phyloP scores from a whole-genome alignment of 306 rosid genomes.

The Casuarina glauca region DNA sequence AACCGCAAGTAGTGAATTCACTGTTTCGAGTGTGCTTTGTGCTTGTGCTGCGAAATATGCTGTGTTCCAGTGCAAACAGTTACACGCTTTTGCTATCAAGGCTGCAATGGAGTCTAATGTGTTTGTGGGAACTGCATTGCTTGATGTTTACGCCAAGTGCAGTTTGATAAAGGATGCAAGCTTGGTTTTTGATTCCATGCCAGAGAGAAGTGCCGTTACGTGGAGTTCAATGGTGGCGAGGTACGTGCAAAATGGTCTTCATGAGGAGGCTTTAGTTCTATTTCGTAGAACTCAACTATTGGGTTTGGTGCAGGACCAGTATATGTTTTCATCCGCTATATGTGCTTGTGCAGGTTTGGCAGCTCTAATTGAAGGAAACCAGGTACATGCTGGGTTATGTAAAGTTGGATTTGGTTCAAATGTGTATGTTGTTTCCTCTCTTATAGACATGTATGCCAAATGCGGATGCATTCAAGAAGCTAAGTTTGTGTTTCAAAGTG shows the following conservation, averaged over 20 bases:
- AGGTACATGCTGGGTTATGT: slow-evolving; percentile 60
- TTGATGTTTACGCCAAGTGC: slow-evolving; percentile 77
- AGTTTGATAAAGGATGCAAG: slow-evolving; percentile 60
- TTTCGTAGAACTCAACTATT: slow-evolving; percentile 49
- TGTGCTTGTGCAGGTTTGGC: slow-evolving; percentile 85
- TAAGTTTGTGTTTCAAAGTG: slow-evolving; percentile 53
- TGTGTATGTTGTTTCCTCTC: slow-evolving; percentile 55
- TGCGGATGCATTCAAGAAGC: slow-evolving; percentile 82
- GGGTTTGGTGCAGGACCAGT: slow-evolving; percentile 54
- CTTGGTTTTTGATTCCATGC: slow-evolving; percentile 62
- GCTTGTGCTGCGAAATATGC: slow-evolving; percentile 66
- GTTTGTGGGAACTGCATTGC: slow-evolving; percentile 81
- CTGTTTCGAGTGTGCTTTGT: slow-evolving; percentile 78
- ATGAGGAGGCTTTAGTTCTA: slow-evolving; percentile 72
- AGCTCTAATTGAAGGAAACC: slow-evolving; percentile 72
- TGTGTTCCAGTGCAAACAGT: slow-evolving; percentile 59
- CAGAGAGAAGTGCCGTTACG: slow-evolving; percentile 64
- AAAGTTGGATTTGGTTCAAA: slow-evolving; percentile 67
- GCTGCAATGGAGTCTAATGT: slow-evolving; percentile 61
- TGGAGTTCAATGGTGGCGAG: slow-evolving; percentile 95
- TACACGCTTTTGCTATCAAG: slow-evolving; percentile 75
- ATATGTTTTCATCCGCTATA: slow-evolving; percentile 62
- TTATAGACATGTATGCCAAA: slow-evolving; percentile 87
- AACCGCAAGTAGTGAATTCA: slow-evolving; percentile 62
- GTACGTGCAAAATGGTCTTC: slow-evolving; percentile 62